phyloP scores from a whole-genome alignment of 1,284 basidiomycete species.

The Chalciporus piperatoides region DNA sequence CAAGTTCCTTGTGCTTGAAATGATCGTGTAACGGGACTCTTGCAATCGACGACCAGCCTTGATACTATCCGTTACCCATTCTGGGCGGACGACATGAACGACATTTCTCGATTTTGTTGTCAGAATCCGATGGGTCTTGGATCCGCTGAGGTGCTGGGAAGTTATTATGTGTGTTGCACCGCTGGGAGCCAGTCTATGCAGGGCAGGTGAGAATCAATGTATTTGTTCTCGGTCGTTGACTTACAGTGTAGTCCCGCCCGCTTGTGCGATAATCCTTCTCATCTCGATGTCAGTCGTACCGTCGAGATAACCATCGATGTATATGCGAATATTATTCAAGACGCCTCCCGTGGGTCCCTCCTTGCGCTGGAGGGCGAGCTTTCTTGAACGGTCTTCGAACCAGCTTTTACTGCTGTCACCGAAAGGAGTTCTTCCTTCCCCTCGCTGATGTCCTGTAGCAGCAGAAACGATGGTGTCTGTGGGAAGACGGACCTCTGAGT shows the following conservation, averaged over 20 bases:
- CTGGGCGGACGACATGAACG: conserved; percentile 60
- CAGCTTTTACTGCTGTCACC: conserved; percentile 37
- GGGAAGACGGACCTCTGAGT: not conserved
- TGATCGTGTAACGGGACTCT: conserved; percentile 53
- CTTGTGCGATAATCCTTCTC: conserved; percentile 54
- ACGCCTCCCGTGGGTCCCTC: conserved; percentile 31
- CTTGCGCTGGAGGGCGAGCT: conserved; percentile 47
- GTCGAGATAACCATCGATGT: conserved; percentile 64
- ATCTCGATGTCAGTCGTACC: conserved; percentile 73
- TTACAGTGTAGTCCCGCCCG: conserved; percentile 55
- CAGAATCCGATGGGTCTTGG: conserved; percentile 61
- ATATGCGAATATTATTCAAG: conserved; percentile 46
- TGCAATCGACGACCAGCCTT: conserved; percentile 49
- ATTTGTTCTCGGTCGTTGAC: conserved; percentile 14
- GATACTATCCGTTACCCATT: conserved; percentile 70
- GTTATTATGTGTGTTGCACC: conserved; percentile 70
- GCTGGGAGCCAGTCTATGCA: conserved; percentile 51
- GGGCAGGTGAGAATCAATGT: not conserved
- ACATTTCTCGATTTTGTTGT: conserved; percentile 44
- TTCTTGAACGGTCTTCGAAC: conserved; percentile 44
- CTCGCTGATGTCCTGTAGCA: conserved; percentile 65
- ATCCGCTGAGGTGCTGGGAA: conserved; percentile 60
- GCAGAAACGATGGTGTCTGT: conserved; percentile 57
- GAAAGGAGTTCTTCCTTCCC: conserved; percentile 43
- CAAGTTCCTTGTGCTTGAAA: conserved; percentile 33